Base-by-base conservation (phyloP, 768 basidiomycete genomes). In the Termitomyces sp. region DNA sequence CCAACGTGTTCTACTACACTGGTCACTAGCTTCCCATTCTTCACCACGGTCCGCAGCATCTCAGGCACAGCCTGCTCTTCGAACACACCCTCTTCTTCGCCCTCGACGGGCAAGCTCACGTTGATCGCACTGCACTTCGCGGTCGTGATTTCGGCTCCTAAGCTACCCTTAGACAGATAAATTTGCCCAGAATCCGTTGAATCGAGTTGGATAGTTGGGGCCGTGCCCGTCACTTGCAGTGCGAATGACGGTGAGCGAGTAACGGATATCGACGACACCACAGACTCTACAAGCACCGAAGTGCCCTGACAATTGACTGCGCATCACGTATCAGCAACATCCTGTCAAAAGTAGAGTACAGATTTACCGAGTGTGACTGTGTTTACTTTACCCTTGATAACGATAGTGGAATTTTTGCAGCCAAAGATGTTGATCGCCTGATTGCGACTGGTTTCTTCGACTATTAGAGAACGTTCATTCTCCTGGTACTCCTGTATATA, bases 101-200 rank as follows among this genome's bases (percentile, higher is more conserved):
- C 91, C 62, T 85, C 85, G 1, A 88, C 84, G 0, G 94, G 94
- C 21, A 98, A 67, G 62, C 83, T 91, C 61, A 99, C 78, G 72
- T 98, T 99, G 71, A 99, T 89, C 33, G 85, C 79, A 65, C 90
- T 93, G 71, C 92, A 95, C 72, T 98, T 98, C 50, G 93, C 88
- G 0, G 94, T 96, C 30, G 91, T 91, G 64, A 99, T 89, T 73
- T 98, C 94, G 10, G 84, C 80, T 28, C 54, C 62, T 50, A 98
- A 76, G 62, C 87, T 88, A 12, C 81, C 84, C 66, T 86, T 89
- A 23, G 92, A 94, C 40, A 99, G 81, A 73, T 91, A 99, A 62
- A 99, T 85, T 68, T 94, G 91, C 5, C 97, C 97, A 7, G 90
- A 91, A 71, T 98, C 97, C 14, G 94, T 96, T 15, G 89, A 87